Evolutionary conservation across 2,329 filamentous ascomycete genomes (phyloP).

Genomic region (Plenodomus tracheiphilus): DNA sequence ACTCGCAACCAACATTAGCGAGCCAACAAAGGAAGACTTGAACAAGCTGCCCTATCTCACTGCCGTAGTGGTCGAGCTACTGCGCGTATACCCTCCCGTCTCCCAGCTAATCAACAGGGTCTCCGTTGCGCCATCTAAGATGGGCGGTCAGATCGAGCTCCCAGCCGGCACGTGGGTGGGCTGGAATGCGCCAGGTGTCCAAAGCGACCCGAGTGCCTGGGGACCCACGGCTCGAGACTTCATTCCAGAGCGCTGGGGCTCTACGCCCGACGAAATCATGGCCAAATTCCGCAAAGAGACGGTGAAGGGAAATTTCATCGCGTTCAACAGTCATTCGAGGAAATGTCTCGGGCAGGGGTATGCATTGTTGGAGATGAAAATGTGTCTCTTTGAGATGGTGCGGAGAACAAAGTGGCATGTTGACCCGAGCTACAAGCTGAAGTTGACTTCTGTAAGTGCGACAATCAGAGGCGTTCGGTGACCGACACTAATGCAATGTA

Average conservation of each 20-base stretch:
- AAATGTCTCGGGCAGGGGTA: slow-evolving; percentile 50
- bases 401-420: slow-evolving; percentile 26
- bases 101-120: slow-evolving; percentile 54
- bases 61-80: slow-evolving; percentile 51
- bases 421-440: slow-evolving; percentile 4
- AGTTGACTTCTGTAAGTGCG: too few species aligned
- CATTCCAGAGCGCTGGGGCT: slow-evolving; percentile 47
- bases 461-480: too few species aligned
- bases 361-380: slow-evolving; percentile 45
- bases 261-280: slow-evolving; percentile 40
- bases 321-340: slow-evolving; percentile 48
- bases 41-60: slow-evolving; percentile 50
- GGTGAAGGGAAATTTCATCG: slow-evolving; percentile 47
- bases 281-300: slow-evolving; percentile 41
- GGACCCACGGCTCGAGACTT: slow-evolving; percentile 40
- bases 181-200: slow-evolving; percentile 34
- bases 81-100: slow-evolving; percentile 56
- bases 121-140: slow-evolving; percentile 33
- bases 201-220: slow-evolving; percentile 32
- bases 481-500: too few species aligned
- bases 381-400: slow-evolving; percentile 38
- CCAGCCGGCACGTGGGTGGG: slow-evolving; percentile 29
- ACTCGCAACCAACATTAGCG: slow-evolving; percentile 2
- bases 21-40: slow-evolving; percentile 26
- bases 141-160: slow-evolving; percentile 24